Conservation (phyloP, 495 filamentous ascomycete genomes). For the Neurospora intermedia region DNA sequence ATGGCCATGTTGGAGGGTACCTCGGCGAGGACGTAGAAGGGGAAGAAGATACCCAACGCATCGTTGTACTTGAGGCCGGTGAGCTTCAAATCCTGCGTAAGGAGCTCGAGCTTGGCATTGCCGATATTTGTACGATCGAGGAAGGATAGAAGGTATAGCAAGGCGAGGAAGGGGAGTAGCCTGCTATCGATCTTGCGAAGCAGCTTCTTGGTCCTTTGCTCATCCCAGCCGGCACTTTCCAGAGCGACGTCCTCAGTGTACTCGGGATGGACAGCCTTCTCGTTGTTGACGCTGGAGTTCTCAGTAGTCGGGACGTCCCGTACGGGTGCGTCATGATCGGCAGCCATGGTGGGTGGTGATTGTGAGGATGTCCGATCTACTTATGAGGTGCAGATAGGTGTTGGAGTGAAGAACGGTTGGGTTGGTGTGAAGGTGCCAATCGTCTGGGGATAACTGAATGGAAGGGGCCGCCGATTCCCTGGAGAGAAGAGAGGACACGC, state of each 20-base stretch:
- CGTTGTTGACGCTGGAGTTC: slow-evolving; percentile 20
- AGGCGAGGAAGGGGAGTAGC: slow-evolving; percentile 42
- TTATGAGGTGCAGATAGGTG: not conserved
- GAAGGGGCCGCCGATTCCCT: not conserved
- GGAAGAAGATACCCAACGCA: slow-evolving; percentile 68
- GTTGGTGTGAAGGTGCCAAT: not conserved
- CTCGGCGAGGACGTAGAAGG: slow-evolving; percentile 71
- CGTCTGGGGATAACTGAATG: not conserved
- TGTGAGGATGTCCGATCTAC: not conserved
- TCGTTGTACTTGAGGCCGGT: slow-evolving; percentile 56
- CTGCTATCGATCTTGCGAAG: slow-evolving; percentile 40
- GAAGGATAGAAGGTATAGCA: slow-evolving; percentile 57
- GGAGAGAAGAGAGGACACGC: not conserved
- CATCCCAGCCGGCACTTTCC: slow-evolving; percentile 20
- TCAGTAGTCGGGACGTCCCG: slow-evolving; percentile 19
- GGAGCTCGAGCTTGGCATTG: slow-evolving; percentile 66
- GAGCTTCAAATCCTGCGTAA: slow-evolving; percentile 54
- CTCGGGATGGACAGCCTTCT: slow-evolving; percentile 9
- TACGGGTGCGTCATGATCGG: slow-evolving; percentile 12
- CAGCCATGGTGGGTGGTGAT: slow-evolving; percentile 13
- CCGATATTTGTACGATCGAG: slow-evolving; percentile 69
- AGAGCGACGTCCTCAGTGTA: slow-evolving; percentile 7
- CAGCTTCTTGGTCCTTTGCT: slow-evolving; percentile 27
- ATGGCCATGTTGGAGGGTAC: slow-evolving; percentile 62
- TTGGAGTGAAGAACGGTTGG: not conserved